Evolutionary conservation across 768 basidiomycete genomes (phyloP).

Genomic region (Lentinula raphanica): DNA sequence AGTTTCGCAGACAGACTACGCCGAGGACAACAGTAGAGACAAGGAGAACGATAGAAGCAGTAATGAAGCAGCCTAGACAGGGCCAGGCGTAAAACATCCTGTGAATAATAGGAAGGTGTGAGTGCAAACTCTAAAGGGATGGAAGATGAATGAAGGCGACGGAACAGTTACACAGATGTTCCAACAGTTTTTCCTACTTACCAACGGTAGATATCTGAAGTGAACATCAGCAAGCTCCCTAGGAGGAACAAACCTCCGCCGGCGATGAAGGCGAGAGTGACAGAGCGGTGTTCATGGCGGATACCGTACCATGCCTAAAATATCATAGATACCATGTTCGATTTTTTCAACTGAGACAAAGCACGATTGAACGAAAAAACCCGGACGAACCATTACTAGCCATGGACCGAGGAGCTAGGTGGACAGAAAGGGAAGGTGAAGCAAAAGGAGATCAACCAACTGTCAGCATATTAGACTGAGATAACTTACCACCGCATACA

Average conservation of each 20-base stretch:
- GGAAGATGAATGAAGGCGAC: too few relatives aligned
- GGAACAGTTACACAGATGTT: too few relatives aligned
- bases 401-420: slow-evolving; percentile 45
- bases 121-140: not conserved
- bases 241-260: slow-evolving; percentile 32
- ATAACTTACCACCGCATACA: slow-evolving; percentile 36
- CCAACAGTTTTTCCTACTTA: too few relatives aligned
- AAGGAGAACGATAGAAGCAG: slow-evolving; percentile 16
- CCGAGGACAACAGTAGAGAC: slow-evolving; percentile 38
- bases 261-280: slow-evolving; percentile 40
- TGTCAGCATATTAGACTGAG: not conserved
- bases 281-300: slow-evolving; percentile 34
- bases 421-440: too few relatives aligned
- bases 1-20: slow-evolving; percentile 45
- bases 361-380: too few relatives aligned
- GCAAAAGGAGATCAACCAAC: slow-evolving; percentile 2
- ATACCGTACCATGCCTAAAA: slow-evolving; percentile 51
- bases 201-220: slow-evolving; percentile 1
- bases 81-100: slow-evolving; percentile 21
- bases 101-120: slow-evolving; percentile 8
- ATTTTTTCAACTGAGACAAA: too few relatives aligned
- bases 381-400: slow-evolving; percentile 43
- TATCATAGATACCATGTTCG: not conserved
- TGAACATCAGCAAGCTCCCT: slow-evolving; percentile 40
- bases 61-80: slow-evolving; percentile 25